Conservation (phyloP, 2,329 filamentous ascomycete species). For the Biscogniauxia sp. region DNA sequence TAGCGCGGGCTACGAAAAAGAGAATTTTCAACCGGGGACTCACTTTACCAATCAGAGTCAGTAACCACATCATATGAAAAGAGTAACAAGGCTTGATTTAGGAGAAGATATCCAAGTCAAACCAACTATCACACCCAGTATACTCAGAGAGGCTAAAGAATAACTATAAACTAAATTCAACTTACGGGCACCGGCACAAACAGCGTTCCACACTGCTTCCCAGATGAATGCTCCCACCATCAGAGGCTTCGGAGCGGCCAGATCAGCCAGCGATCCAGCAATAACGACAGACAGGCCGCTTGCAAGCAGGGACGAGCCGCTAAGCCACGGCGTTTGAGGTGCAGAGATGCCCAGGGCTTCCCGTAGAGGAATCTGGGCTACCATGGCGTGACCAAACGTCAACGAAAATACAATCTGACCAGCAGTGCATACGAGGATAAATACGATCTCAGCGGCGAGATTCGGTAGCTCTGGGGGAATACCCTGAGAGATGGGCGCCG, state of each 20-base stretch:
- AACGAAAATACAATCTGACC: conserved; percentile 43
- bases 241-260: conserved; percentile 38
- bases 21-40: conserved; percentile 33
- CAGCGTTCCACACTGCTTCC: conserved; percentile 40
- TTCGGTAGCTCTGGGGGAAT: conserved; percentile 39
- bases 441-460: conserved; percentile 38
- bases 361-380: conserved; percentile 37
- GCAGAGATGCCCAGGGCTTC: conserved; percentile 37
- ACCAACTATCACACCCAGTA: no score
- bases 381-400: conserved; percentile 39
- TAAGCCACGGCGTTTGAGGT: conserved; percentile 41
- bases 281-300: conserved; percentile 42
- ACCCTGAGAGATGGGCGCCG: conserved; percentile 29
- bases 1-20: conserved; percentile 37
- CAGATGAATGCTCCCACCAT: conserved; percentile 43
- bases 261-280: conserved; percentile 35
- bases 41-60: conserved; percentile 12
- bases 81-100: no score
- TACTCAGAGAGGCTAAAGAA: no score
- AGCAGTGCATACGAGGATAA: conserved; percentile 41
- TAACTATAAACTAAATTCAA: no score
- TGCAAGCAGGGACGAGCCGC: conserved; percentile 40
- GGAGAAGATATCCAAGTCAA: no score
- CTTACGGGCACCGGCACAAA: conserved; percentile 29
- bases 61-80: no score